Percentiles rank a stretch among this genome's conserved stretches.
Evolutionary conservation across 2,329 filamentous ascomycete genomes (phyloP).

Genomic region (Aspergillus intermedius): DNA sequence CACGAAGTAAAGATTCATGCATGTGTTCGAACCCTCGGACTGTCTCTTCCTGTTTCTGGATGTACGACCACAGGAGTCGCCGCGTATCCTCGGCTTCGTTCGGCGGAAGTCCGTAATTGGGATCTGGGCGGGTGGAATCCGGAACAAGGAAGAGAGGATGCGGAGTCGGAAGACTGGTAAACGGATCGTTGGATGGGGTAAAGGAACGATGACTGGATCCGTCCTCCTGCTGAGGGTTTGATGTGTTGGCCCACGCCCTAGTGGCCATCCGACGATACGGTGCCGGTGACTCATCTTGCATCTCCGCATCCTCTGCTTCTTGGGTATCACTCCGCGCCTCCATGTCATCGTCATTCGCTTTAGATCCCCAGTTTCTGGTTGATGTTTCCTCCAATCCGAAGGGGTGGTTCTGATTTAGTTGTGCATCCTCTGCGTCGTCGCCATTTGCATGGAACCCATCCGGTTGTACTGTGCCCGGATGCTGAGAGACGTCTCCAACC

Average conservation of each 20-base stretch:
- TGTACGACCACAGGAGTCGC: conserved; percentile 54
- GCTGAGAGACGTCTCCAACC: conserved; percentile 28
- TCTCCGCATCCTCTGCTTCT: conserved; percentile 25
- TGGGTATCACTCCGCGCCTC: conserved; percentile 8
- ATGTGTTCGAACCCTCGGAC: conserved; percentile 52
- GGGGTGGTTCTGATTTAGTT: conserved; percentile 2
- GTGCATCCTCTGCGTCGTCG: conserved; percentile 4
- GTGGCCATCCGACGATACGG: conserved; percentile 43
- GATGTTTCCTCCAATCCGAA: conserved; percentile 7
- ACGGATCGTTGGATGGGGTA: conserved; percentile 23
- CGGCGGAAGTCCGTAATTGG: conserved; percentile 51
- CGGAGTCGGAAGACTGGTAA: conserved; percentile 34
- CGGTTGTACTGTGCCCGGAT: conserved; percentile 17
- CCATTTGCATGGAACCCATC: conserved; percentile 6
- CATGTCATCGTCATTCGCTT: conserved; percentile 7
- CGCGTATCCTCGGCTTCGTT: conserved; percentile 58
- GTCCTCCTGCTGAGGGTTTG: conserved; percentile 22
- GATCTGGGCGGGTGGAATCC: conserved; percentile 43
- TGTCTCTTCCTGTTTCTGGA: conserved; percentile 61
- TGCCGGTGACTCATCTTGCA: conserved; percentile 30
- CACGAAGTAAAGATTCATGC: conserved; percentile 50
- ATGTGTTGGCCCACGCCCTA: conserved; percentile 36
- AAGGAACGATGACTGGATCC: conserved; percentile 17
- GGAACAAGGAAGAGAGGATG: conserved; percentile 55
- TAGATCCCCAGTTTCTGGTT: conserved; percentile 9